phyloP scores from a whole-genome alignment of 148 eudicot genomes.

The Salicornia ramosissima region DNA sequence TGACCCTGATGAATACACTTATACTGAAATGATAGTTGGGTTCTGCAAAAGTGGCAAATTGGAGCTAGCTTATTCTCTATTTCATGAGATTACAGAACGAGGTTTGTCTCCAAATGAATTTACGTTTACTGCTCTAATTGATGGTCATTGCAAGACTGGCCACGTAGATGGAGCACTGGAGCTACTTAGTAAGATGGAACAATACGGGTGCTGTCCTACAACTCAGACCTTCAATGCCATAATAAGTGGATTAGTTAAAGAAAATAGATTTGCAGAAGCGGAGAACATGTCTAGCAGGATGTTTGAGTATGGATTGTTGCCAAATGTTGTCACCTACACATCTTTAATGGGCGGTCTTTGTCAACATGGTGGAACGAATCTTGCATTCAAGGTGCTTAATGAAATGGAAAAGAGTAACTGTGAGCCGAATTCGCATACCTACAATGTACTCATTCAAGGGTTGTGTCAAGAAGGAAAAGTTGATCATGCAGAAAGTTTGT shows the following conservation, averaged over 20 bases:
- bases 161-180: slow-evolving; percentile 46
- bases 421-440: slow-evolving; percentile 56
- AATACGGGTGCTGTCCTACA: slow-evolving; percentile 36
- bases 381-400: slow-evolving; percentile 49
- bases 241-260: slow-evolving; percentile 51
- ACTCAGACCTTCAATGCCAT: slow-evolving; percentile 57
- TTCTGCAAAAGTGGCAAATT: slow-evolving; percentile 53
- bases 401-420: slow-evolving; percentile 57
- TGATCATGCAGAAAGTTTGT: slow-evolving; percentile 51
- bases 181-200: slow-evolving; percentile 49
- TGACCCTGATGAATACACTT: slow-evolving; percentile 58
- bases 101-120: slow-evolving; percentile 57
- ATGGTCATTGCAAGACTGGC: slow-evolving; percentile 58
- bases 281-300: slow-evolving; percentile 41
- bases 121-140: slow-evolving; percentile 53
- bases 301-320: slow-evolving; percentile 38
- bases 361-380: slow-evolving; percentile 41
- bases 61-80: slow-evolving; percentile 43
- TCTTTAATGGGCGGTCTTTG: slow-evolving; percentile 66
- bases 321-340: slow-evolving; percentile 68
- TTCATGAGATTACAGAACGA: slow-evolving; percentile 46
- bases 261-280: slow-evolving; percentile 43
- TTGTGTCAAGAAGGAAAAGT: slow-evolving; percentile 55
- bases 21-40: slow-evolving; percentile 65
- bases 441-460: slow-evolving; percentile 60